Base-by-base conservation (phyloP, 1,284 basidiomycete species). In the Cutaneotrichosporon sp. region DNA sequence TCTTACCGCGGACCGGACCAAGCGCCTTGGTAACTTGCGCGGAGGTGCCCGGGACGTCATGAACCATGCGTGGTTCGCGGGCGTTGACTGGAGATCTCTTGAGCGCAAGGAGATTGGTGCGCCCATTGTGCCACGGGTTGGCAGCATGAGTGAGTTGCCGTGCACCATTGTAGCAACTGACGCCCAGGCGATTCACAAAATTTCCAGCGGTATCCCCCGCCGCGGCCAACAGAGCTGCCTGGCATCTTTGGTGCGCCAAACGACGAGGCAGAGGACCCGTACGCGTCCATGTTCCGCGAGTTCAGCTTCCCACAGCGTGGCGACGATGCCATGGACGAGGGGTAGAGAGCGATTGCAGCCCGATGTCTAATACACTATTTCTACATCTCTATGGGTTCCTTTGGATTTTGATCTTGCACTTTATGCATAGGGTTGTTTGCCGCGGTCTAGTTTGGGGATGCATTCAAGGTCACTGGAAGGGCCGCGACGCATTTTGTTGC, bases 31-130 rank as follows among this genome's bases (percentile, higher is more conserved):
- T 17, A 79, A 79, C 59, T 60, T 79, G 33, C 63, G 74, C 41
- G 77, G 76, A 14, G 78, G 78, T 4, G 76, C 77, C 1, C 68
- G 65, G 51, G 78, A 79, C 56, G 76, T 79, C 22, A 77, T 77
- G 74, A 69, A 64, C 26, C 77, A 78, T 62, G 57, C 68, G 3
- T 78, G 77, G 77, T 78, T 78, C 59, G 65, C 70, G 3, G 77
- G 77, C n/a, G 78, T 79, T 12, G 77, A 78, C 55, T 79, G 78
- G 76, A 65, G 67, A 43, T 70, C 67, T 21, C 57, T 77, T 37
- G 75, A 78, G 59, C 64, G 68, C 62, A 72, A 74, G 56, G 68
- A 74, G 61, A 77, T 79, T 61, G 69, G 70, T 15, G 77, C 78
- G 17, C 78, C 78, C 13, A 78, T 79, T 40, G 72, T 79, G 0